Evolutionary conservation across 1,284 basidiomycete species (phyloP), one percentile per base, ranked within the genome.

Genomic region (Vanrija humicola): DNA sequence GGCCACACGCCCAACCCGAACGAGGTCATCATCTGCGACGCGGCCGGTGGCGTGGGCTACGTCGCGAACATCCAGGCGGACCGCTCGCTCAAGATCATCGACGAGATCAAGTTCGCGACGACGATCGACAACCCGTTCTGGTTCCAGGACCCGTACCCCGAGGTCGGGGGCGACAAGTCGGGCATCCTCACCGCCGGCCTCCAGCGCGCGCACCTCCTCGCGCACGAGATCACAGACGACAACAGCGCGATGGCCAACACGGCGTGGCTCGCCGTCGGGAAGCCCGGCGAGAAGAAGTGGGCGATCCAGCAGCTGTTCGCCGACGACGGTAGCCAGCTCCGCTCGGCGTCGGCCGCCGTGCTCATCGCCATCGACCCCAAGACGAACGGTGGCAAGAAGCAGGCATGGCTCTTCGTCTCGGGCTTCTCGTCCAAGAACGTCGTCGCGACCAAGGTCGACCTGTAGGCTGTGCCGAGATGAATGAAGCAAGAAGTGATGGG

Each of bases 41-140:
- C 70, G 0, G 49, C 63, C 3, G 68, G 65, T 2, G 69, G 68
- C 5, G 48, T 62, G 1, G 46, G 48, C 6, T 55, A 55, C 48
- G 29, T 59, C 16, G 51, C 58, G 6, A 18, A 34, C 16, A 44
- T 46, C 18, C 40, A 46, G 44, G 34, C 34, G 3, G 54, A 54
- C 21, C 44, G 51, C 47, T 28, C 39, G 15, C 52, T 43, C 6
- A 23, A 46, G 25, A 39, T 59, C 19, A 39, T 42, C 23, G 52
- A 54, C 12, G 48, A 55, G 42, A 7, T 57, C 19, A n/a, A 21
- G 38, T 40, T 46, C 38, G 34, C 43, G 26, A 48, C 19, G 40
- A 67, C 62, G 15, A 58, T 71, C 50, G 69, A 71, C 52, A 71
- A 69, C 57, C 69, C 69, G 6, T 59, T 54, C 23, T 71, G 60